Percentiles rank a stretch among this genome's conserved stretches.
phyloP scores from a whole-genome alignment of 2,329 filamentous ascomycete species.

The Fusarium humuli region DNA sequence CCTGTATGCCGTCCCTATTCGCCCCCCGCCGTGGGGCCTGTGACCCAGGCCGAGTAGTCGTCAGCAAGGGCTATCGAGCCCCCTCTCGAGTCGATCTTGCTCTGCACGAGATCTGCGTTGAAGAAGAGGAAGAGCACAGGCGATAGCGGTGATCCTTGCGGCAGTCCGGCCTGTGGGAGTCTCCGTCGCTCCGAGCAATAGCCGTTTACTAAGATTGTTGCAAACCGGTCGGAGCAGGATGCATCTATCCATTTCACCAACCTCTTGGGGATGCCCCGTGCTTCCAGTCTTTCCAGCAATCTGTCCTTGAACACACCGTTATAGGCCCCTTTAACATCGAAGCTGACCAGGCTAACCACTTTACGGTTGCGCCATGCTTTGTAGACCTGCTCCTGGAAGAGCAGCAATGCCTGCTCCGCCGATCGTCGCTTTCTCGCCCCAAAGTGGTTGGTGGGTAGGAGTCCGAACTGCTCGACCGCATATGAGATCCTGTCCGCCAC shows the following conservation, averaged over 20 bases:
- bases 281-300: not conserved
- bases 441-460: not conserved
- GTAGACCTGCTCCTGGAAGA: not conserved
- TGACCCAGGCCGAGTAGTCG: not conserved
- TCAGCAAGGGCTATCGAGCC: not conserved
- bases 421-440: not conserved
- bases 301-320: not conserved
- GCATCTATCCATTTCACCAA: too few relatives aligned
- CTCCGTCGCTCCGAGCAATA: too few relatives aligned
- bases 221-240: too few relatives aligned
- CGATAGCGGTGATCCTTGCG: not conserved
- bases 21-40: not conserved
- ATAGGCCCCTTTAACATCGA: not conserved
- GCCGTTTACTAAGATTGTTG: too few relatives aligned
- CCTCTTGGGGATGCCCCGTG: not conserved
- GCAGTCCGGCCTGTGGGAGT: not conserved
- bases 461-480: not conserved
- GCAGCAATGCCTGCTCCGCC: not conserved
- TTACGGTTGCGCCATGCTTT: not conserved
- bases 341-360: not conserved
- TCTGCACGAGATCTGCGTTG: conserved; percentile 5
- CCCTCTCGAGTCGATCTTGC: not conserved
- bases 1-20: conserved; percentile 4
- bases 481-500: not conserved
- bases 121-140: conserved; percentile 3